phyloP scores from a whole-genome alignment of 345 rosid genomes.

The Brassica nigra region DNA sequence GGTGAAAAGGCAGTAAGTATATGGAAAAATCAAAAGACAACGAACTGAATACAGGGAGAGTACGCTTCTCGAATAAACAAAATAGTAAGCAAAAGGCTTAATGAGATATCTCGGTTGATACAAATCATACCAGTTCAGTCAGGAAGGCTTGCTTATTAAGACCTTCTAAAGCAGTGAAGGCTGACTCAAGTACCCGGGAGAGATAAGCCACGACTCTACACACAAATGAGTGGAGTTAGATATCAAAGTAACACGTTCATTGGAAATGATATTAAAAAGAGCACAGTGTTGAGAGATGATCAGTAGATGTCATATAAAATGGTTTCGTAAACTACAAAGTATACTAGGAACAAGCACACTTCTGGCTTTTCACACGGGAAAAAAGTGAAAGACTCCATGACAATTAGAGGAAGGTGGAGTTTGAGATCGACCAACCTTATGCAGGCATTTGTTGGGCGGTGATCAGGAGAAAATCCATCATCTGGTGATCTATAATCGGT shows the following conservation, averaged over 20 bases:
- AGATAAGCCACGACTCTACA: conserved; percentile 92
- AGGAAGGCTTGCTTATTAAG: conserved; percentile 98
- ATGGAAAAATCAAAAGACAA: not conserved
- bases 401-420: conserved; percentile 6
- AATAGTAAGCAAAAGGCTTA: not conserved
- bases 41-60: not conserved
- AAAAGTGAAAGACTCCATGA: not conserved
- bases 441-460: conserved; percentile 98
- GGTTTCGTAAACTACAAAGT: conserved; percentile 15
- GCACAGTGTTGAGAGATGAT: not conserved
- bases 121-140: conserved; percentile 76
- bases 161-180: conserved; percentile 95
- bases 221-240: conserved; percentile 25
- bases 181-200: conserved; percentile 93
- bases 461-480: conserved; percentile 91
- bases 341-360: conserved; percentile 13
- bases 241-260: conserved; percentile 1
- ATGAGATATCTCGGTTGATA: conserved; percentile 24
- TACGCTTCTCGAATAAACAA: not conserved
- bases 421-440: conserved; percentile 58
- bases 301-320: not conserved
- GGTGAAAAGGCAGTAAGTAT: not conserved
- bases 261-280: not conserved
- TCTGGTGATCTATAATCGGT: conserved; percentile 92
- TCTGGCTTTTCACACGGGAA: conserved; percentile 2